Conservation (phyloP, 352 stramenopile species). For the Globisporangium spinosum region DNA sequence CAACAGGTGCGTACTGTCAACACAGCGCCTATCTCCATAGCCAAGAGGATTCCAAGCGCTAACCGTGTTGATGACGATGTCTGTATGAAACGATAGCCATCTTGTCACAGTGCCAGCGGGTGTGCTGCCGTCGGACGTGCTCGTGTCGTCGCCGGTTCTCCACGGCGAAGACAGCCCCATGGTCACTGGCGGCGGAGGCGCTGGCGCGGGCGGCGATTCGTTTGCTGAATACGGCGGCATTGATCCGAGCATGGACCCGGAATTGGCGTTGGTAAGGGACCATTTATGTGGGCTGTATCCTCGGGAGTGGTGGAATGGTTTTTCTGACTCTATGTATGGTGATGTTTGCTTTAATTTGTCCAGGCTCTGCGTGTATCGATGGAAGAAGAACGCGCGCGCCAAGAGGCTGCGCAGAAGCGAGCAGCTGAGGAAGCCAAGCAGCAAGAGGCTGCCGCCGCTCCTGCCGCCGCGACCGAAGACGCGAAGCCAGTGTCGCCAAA, state of each 20-base stretch:
- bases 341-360: neutral
- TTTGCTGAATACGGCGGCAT: constrained; percentile 96
- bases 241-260: constrained; percentile 98
- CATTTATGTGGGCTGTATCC: neutral
- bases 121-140: constrained; percentile 96
- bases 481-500: constrained; percentile 23
- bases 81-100: constrained; percentile 47
- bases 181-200: constrained; percentile 31
- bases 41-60: neutral
- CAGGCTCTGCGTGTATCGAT: constrained; percentile 95
- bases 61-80: neutral
- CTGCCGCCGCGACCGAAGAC: constrained; percentile 28
- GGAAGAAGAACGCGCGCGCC: constrained; percentile 96
- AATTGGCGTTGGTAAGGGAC: constrained; percentile 92
- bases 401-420: constrained; percentile 92
- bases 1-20: constrained; percentile 44
- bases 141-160: constrained; percentile 94
- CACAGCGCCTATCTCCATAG: neutral
- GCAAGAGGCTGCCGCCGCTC: constrained; percentile 29
- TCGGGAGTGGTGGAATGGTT: neutral
- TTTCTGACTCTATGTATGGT: neutral
- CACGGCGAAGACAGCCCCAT: constrained; percentile 82
- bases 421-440: constrained; percentile 66
- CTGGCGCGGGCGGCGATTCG: constrained; percentile 39
- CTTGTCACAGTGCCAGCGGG: constrained; percentile 96